Conservation (phyloP, 495 filamentous ascomycete species). For the Penicillium flavigenum region DNA sequence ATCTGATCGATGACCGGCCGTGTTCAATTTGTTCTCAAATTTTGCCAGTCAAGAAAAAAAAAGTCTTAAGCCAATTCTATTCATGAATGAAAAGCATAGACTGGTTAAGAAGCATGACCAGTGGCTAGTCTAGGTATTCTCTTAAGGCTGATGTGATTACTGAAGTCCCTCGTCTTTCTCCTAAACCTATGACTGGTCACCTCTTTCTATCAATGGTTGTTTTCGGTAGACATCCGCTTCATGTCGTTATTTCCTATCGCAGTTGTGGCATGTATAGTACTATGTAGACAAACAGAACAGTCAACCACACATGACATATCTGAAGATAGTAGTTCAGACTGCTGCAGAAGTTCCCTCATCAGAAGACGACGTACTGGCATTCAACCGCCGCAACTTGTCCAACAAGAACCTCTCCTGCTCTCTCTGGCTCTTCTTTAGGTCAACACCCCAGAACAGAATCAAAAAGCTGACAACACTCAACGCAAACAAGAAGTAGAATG, state of each 20-base stretch:
- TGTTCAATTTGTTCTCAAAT: no score
- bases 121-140: no score
- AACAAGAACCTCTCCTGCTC: constrained; percentile 49
- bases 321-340: constrained; percentile 6
- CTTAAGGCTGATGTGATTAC: no score
- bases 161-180: background rate
- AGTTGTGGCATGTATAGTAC: background rate
- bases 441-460: constrained; percentile 52
- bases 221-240: background rate
- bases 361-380: constrained; percentile 9
- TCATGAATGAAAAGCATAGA: no score
- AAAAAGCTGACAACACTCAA: constrained; percentile 55
- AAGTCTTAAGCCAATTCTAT: no score
- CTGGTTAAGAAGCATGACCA: no score
- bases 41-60: no score
- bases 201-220: background rate
- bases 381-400: constrained; percentile 21
- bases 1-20: no score
- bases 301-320: background rate
- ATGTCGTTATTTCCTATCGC: background rate
- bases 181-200: background rate
- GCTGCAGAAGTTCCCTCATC: background rate
- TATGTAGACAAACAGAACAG: constrained; percentile 56
- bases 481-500: constrained; percentile 64
- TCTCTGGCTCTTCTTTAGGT: constrained; percentile 56